Conservation (phyloP, 805 yeast genomes). For the Sugiyamaella chiloensis region DNA sequence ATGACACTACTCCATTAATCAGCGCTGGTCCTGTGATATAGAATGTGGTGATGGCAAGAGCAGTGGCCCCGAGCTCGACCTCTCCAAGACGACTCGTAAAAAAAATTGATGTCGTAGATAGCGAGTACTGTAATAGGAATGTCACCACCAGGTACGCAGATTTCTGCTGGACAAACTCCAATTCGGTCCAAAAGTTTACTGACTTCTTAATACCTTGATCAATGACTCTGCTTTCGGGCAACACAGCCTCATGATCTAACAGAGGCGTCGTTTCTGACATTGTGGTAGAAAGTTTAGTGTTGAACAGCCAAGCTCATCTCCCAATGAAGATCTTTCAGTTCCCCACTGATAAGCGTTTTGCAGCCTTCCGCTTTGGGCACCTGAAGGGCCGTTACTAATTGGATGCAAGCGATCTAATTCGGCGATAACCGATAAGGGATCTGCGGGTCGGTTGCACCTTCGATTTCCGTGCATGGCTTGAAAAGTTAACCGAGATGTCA, state of each 20-base stretch:
- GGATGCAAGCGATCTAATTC: background rate
- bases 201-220: background rate
- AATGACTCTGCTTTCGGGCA: background rate
- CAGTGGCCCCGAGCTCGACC: constrained; percentile 63
- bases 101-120: constrained; percentile 61
- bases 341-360: too few relatives aligned
- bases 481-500: too few relatives aligned
- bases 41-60: constrained; percentile 66
- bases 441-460: too few relatives aligned
- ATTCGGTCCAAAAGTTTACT: background rate
- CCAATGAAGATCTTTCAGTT: too few relatives aligned
- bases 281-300: too few relatives aligned
- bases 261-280: constrained; percentile 3
- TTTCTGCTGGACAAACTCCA: constrained; percentile 13
- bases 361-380: too few relatives aligned
- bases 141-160: constrained; percentile 60
- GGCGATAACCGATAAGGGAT: constrained; percentile 2
- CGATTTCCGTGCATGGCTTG: too few relatives aligned
- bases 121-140: constrained; percentile 57
- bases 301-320: too few relatives aligned
- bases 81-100: constrained; percentile 65
- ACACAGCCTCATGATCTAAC: background rate
- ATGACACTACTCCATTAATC: constrained; percentile 64
- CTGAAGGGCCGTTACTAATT: too few relatives aligned
- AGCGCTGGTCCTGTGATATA: constrained; percentile 63